Evolutionary conservation across 78 protist genomes (phyloP).

Genomic region (Dictyostelium firmibasis): DNA sequence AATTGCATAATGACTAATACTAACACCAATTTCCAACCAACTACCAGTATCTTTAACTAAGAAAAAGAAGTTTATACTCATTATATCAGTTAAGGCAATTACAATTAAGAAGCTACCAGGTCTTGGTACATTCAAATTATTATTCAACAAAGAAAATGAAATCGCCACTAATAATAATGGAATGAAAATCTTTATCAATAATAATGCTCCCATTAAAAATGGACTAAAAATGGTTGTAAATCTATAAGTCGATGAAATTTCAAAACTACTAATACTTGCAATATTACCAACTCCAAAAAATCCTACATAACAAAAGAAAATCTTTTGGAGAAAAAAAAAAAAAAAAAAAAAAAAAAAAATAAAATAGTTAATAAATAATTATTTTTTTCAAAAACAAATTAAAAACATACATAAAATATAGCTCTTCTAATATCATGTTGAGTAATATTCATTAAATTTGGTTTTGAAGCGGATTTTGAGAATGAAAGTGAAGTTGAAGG

Average conservation of each 20-base stretch:
- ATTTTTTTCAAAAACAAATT: background rate
- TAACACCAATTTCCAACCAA: conserved; percentile 90
- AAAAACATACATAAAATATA: conserved; percentile 74
- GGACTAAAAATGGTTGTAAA: conserved; percentile 87
- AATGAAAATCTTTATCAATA: conserved; percentile 81
- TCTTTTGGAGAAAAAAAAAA: conserved; percentile 1
- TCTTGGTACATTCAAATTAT: conserved; percentile 31
- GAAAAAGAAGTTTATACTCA: conserved; percentile 93
- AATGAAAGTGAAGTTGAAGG: conserved; percentile 4
- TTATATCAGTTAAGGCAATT: conserved; percentile 82
- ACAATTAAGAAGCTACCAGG: conserved; percentile 74
- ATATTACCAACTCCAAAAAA: conserved; percentile 96
- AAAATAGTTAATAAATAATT: background rate
- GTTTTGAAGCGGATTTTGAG: background rate
- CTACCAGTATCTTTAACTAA: conserved; percentile 89
- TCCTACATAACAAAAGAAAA: conserved; percentile 80
- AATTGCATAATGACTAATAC: conserved; percentile 90
- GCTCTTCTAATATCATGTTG: conserved; percentile 80
- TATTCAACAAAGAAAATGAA: conserved; percentile 54
- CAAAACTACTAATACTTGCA: conserved; percentile 90
- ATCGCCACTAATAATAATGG: conserved; percentile 82
- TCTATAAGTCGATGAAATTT: conserved; percentile 78
- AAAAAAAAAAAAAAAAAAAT: background rate
- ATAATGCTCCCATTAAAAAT: conserved; percentile 82
- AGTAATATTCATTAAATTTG: background rate